Conservation (phyloP, 2,329 filamentous ascomycete genomes). For the Dothiorella sarmentorum region DNA sequence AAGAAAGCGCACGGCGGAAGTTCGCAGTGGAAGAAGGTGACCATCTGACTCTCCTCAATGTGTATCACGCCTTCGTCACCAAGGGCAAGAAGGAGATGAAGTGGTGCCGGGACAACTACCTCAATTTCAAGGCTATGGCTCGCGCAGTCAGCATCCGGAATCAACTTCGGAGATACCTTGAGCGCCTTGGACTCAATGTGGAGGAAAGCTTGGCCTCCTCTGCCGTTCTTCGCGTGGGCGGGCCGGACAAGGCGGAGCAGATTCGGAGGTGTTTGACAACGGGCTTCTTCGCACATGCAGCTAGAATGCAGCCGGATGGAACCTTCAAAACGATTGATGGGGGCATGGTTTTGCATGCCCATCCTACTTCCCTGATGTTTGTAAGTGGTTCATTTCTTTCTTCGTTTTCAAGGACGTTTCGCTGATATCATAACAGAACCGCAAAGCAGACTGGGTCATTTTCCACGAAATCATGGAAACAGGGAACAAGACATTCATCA, state of each 20-base stretch:
- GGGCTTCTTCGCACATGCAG: constrained; percentile 90
- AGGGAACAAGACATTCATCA: constrained; percentile 80
- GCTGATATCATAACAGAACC: constrained; percentile 52
- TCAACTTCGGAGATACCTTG: constrained; percentile 82
- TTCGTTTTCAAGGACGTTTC: background rate
- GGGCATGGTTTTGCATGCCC: constrained; percentile 73
- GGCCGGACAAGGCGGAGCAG: constrained; percentile 60
- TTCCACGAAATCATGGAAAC: constrained; percentile 94
- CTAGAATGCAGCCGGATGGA: constrained; percentile 89
- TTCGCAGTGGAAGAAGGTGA: constrained; percentile 94
- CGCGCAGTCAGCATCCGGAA: constrained; percentile 81
- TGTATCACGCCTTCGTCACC: constrained; percentile 84
- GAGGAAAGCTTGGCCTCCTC: constrained; percentile 57
- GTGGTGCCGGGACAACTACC: constrained; percentile 81
- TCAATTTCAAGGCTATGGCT: constrained; percentile 82
- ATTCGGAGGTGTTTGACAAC: constrained; percentile 82
- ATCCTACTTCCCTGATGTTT: constrained; percentile 92
- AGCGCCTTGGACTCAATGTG: constrained; percentile 72
- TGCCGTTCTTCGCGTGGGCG: constrained; percentile 38
- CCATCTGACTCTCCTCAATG: constrained; percentile 86
- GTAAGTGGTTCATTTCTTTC: constrained; percentile 40
- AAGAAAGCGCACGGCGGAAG: constrained; percentile 70
- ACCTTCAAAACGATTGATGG: constrained; percentile 84
- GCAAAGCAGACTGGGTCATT: constrained; percentile 93
- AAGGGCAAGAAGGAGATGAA: constrained; percentile 77